phyloP scores from a whole-genome alignment of 495 filamentous ascomycete species.

The Hypoxylon subgilvum region DNA sequence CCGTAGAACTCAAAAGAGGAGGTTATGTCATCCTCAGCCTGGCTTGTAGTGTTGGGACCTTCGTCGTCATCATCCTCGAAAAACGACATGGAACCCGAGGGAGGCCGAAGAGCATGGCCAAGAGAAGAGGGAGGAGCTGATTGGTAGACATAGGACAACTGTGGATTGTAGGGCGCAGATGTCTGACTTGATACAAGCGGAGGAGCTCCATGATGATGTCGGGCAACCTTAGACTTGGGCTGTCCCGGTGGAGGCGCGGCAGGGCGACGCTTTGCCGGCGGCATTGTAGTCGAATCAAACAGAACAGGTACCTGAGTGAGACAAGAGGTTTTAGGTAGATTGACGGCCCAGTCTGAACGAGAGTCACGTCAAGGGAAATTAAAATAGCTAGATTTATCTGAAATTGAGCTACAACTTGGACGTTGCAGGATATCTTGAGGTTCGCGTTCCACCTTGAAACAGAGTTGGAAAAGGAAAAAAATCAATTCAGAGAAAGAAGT shows the following conservation, averaged over 20 bases:
- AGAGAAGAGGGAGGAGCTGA: constrained; percentile 20
- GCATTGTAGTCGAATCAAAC: constrained; percentile 3
- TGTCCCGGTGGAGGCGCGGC: neutral
- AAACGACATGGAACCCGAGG: constrained; percentile 20
- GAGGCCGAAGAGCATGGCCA: constrained; percentile 14
- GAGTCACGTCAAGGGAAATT: neutral
- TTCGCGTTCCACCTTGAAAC: neutral
- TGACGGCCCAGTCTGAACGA: neutral
- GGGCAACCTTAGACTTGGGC: constrained; percentile 27
- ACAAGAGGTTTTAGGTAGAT: neutral
- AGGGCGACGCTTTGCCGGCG: constrained; percentile 18
- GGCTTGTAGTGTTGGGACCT: constrained; percentile 53
- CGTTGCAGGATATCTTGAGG: too few relatives aligned
- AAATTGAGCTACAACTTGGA: neutral
- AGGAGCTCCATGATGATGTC: constrained; percentile 30
- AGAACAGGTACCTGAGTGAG: neutral
- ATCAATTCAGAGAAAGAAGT: too few relatives aligned
- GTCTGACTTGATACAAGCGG: constrained; percentile 4
- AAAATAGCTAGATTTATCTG: too few relatives aligned
- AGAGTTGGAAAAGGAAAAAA: neutral
- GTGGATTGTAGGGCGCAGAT: constrained; percentile 15
- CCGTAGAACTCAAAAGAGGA: constrained; percentile 39
- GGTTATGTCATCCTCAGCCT: constrained; percentile 52
- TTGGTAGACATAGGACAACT: neutral
- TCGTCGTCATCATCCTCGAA: constrained; percentile 55